Percentiles rank a stretch among this genome's conserved stretches.
These are phyloP conservation scores for Tuber indicum DNA, from an alignment of 495 filamentous ascomycete genomes.

Conservation along the genomic window DNA sequence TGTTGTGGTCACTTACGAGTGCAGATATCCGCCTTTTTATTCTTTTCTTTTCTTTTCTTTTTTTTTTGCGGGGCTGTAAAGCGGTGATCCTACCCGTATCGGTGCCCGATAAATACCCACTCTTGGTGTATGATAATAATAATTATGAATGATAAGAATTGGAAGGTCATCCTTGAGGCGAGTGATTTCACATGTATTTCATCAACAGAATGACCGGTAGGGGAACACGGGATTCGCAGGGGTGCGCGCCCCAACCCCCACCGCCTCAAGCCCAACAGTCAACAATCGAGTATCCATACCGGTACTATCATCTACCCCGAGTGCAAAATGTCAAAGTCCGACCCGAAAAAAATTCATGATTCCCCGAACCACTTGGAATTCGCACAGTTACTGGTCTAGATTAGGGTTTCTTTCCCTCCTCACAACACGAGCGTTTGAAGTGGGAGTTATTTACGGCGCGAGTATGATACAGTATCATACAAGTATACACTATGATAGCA, in stretches of 20 bases:
- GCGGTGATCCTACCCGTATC: neutral
- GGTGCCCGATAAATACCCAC: neutral
- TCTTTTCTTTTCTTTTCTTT: constrained; percentile 6
- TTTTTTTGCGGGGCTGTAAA: neutral
- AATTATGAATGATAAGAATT: neutral
- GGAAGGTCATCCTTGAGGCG: neutral
- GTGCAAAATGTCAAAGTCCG: neutral
- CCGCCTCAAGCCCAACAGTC: neutral
- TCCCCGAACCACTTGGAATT: neutral
- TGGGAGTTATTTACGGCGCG: neutral
- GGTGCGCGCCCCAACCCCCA: neutral
- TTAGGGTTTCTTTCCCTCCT: neutral
- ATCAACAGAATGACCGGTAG: neutral
- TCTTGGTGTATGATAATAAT: neutral
- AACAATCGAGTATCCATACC: neutral
- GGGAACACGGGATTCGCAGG: neutral
- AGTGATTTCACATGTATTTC: neutral
- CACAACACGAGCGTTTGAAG: neutral
- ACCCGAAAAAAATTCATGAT: neutral
- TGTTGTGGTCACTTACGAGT: neutral
- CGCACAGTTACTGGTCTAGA: neutral
- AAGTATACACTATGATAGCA: too few species aligned
- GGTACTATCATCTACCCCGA: neutral
- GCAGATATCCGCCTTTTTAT: neutral
- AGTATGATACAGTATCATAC: neutral